Evolutionary conservation across 495 filamentous ascomycete species (phyloP).

Genomic region (Cudoniella acicularis): DNA sequence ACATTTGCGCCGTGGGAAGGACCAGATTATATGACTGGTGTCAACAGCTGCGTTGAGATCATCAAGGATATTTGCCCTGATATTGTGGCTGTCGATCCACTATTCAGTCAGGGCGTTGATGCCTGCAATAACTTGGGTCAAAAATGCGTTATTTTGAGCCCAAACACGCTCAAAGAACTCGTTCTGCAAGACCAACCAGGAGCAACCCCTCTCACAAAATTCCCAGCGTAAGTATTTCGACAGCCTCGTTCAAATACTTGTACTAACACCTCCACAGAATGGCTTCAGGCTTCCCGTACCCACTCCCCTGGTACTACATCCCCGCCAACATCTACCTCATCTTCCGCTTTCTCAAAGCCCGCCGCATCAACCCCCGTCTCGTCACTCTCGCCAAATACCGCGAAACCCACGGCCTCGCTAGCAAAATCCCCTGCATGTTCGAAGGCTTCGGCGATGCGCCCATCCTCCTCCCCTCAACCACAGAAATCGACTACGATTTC

Average conservation of each 20-base stretch:
- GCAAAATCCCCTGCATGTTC: not conserved
- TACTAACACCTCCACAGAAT: not conserved
- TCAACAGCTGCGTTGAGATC: conserved; percentile 40
- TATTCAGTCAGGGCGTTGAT: conserved; percentile 47
- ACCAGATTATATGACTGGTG: conserved; percentile 45
- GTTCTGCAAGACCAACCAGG: conserved; percentile 32
- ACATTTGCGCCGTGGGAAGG: conserved; percentile 42
- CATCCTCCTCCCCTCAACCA: conserved; percentile 35
- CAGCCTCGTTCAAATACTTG: not conserved
- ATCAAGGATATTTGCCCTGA: conserved; percentile 36
- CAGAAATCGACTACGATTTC: conserved; percentile 44
- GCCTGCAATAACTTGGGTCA: conserved; percentile 35
- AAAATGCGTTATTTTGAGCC: conserved; percentile 35
- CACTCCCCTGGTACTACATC: conserved; percentile 39
- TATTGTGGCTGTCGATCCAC: conserved; percentile 46
- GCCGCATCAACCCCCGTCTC: not conserved
- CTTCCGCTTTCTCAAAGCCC: conserved; percentile 5
- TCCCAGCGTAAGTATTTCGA: conserved; percentile 36
- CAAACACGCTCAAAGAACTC: conserved; percentile 40
- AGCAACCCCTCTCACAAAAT: conserved; percentile 38
- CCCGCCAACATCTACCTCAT: conserved; percentile 41
- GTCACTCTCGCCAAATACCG: conserved; percentile 4
- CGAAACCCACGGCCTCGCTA: not conserved
- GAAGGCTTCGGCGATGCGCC: not conserved
- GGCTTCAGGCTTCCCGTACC: conserved; percentile 42